Evolutionary conservation across 306 rosid species (phyloP).

Genomic region (Trichosanthes cucumerina): DNA sequence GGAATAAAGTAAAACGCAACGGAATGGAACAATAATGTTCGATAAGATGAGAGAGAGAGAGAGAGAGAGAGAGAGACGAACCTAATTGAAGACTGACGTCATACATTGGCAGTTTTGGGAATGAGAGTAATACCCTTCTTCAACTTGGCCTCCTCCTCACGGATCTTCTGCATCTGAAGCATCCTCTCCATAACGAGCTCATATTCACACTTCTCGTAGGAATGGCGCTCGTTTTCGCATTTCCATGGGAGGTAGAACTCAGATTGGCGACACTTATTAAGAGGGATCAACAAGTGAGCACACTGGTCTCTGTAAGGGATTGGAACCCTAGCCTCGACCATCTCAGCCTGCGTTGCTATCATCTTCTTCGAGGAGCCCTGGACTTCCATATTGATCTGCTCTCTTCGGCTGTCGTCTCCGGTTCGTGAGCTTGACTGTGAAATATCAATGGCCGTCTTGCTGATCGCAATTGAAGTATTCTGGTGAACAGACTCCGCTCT

Average conservation of each 20-base stretch:
- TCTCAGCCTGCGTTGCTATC: conserved; percentile 90
- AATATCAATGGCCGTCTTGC: neutral
- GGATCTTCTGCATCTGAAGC: conserved; percentile 95
- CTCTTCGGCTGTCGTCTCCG: neutral
- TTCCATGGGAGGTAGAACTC: conserved; percentile 91
- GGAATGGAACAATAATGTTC: neutral
- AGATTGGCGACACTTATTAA: conserved; percentile 82
- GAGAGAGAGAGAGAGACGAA: neutral
- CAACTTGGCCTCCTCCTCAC: conserved; percentile 31
- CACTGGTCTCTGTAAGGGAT: conserved; percentile 80
- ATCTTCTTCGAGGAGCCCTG: conserved; percentile 88
- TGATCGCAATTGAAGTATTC: neutral
- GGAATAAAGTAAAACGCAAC: neutral
- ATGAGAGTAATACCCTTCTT: conserved; percentile 49
- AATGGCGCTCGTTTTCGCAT: conserved; percentile 72
- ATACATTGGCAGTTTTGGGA: conserved; percentile 72
- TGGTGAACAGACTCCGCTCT: neutral
- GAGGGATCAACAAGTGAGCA: conserved; percentile 85
- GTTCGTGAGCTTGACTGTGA: neutral
- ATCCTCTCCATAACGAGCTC: conserved; percentile 94
- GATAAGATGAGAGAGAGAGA: neutral
- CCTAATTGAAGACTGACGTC: conserved; percentile 2
- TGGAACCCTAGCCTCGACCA: conserved; percentile 84
- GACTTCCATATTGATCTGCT: conserved; percentile 31
- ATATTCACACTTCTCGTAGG: conserved; percentile 85